Percentiles rank a stretch among this genome's conserved stretches.
Conservation (phyloP, 768 basidiomycete genomes). For the Psilocybe azurescens region DNA sequence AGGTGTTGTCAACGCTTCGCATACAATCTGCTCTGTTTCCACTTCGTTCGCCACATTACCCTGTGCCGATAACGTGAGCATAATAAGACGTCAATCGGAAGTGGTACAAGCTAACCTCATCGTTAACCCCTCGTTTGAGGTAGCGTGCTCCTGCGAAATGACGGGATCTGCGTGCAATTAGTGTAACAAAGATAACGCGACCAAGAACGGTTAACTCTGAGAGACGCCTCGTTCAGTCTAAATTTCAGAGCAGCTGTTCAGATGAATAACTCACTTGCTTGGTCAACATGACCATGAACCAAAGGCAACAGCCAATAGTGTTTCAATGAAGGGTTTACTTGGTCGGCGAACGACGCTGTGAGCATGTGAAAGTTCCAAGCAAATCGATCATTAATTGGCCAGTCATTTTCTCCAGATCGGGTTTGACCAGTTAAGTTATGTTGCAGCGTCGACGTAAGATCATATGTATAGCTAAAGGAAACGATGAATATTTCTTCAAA, state of each 20-base stretch:
- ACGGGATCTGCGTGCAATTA: slow-evolving; percentile 94
- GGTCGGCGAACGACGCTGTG: slow-evolving; percentile 62
- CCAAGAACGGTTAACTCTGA: slow-evolving; percentile 92
- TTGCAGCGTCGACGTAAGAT: slow-evolving; percentile 95
- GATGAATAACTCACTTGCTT: slow-evolving; percentile 76
- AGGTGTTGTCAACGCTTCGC: slow-evolving; percentile 86
- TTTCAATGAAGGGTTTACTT: slow-evolving; percentile 44
- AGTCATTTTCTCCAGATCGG: slow-evolving; percentile 48
- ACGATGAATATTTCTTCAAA: neutral
- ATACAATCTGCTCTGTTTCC: slow-evolving; percentile 97
- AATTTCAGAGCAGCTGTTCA: neutral
- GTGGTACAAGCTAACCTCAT: slow-evolving; percentile 61
- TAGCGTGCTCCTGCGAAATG: slow-evolving; percentile 97
- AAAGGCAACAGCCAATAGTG: slow-evolving; percentile 90
- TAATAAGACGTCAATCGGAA: neutral
- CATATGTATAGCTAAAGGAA: slow-evolving; percentile 85
- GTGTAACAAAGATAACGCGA: slow-evolving; percentile 87
- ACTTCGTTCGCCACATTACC: slow-evolving; percentile 99
- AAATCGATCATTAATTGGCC: slow-evolving; percentile 85
- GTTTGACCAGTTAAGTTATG: slow-evolving; percentile 77
- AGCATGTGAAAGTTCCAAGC: slow-evolving; percentile 97
- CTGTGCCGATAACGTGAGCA: slow-evolving; percentile 40
- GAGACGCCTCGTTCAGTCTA: neutral
- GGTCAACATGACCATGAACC: slow-evolving; percentile 96
- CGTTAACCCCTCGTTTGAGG: slow-evolving; percentile 92